Base-by-base conservation (phyloP, 768 basidiomycete species). In the Termitomyces sp. region DNA sequence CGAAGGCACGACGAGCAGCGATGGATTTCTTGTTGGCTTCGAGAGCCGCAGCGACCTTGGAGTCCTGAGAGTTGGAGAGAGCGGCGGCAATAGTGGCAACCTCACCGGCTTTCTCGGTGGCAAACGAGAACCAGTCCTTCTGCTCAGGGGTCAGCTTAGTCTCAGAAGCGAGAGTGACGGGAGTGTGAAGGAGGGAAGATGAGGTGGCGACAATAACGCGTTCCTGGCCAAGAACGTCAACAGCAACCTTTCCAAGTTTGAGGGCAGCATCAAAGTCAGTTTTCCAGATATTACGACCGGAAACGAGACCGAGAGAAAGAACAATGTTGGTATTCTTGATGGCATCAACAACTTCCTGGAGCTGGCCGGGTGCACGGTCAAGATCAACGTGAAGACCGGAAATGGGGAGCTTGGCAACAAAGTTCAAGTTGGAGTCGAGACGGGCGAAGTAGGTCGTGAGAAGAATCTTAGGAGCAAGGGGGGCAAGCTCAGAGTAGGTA, bases 241-340 rank as follows among this genome's bases (percentile, higher is more conserved):
- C 78, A 49, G 93, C 95, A 73, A 87, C 89, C 78, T 95, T 88
- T 57, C 84, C 92, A 49, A 84, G 76, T 72, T 88, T 87, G 76
- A 95, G 83, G 58, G 93, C 88, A 56, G 85, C 86, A 63, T 81
- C 78, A 67, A 98, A 88, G 76, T 98, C 95, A 62, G 86, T 89
- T 86, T 98, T 99, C 97, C 97, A 99, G 80, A 99, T 93, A 83
- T 98, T 98, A 72, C 97, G 94, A 56, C 97, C 97, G 47, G 97
- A 98, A 63, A 99, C 91, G 61, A 98, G 73, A 76, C 97, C 97
- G 62, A 98, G 87, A 42, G 97, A 98, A 54, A 99, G 83, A 63
- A 88, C 70, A 62, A 94, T 82, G 68, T 74, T 76, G 64, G 93
- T 95, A 62, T 82, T 71, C 81, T 95, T 97, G 74, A 98, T 72